A percentile compares a stretch with the other conserved stretches of the same genome.
phyloP scores from a whole-genome alignment of 2,329 filamentous ascomycete species.

The Colletotrichum viniferum region DNA sequence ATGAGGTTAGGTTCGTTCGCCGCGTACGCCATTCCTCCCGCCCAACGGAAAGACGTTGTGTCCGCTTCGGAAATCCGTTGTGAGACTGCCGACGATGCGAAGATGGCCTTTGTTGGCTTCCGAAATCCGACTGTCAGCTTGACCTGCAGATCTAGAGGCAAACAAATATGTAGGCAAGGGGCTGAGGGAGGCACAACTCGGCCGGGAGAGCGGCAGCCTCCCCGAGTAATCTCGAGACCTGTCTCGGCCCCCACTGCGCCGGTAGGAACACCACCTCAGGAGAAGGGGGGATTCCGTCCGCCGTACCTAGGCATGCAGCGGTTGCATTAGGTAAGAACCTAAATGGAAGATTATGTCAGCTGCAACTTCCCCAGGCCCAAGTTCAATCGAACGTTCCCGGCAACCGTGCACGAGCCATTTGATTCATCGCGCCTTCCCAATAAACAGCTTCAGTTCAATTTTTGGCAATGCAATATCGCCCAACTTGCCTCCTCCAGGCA shows the following conservation, averaged over 20 bases:
- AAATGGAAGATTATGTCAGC: neutral
- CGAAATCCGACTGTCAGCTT: neutral
- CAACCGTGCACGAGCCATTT: neutral
- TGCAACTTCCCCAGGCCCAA: neutral
- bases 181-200: neutral
- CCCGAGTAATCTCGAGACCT: neutral
- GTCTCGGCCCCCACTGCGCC: constrained; percentile 1
- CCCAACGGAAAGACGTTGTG: neutral
- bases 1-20: neutral
- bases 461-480: neutral
- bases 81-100: neutral
- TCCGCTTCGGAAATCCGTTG: neutral
- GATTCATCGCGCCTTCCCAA: neutral
- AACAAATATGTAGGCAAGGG: neutral
- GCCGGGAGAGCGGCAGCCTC: neutral
- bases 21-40: neutral
- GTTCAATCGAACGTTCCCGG: neutral
- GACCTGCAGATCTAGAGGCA: neutral
- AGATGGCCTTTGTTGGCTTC: neutral
- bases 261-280: neutral
- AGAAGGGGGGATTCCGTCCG: neutral
- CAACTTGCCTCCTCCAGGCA: neutral
- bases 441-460: neutral
- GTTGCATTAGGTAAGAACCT: neutral
- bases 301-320: neutral